Base-by-base conservation (phyloP, 495 filamentous ascomycete genomes). In the Podospora conica region DNA sequence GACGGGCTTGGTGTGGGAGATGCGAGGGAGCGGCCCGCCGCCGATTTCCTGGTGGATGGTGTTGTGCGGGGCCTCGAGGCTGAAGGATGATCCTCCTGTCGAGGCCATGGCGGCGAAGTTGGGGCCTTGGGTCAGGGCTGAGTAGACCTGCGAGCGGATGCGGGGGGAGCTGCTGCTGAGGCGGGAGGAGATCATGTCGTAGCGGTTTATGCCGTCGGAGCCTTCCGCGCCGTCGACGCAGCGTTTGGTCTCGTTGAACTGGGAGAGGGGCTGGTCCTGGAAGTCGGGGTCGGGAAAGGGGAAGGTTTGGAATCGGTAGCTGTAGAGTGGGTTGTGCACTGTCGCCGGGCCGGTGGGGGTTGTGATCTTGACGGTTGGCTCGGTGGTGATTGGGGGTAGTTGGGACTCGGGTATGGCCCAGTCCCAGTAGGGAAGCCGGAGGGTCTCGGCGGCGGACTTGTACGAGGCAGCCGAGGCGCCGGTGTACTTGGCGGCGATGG, bases 21-120 rank as follows among this genome's bases (percentile, higher is more conserved):
- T 54, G n/a, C n/a, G n/a, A n/a, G n/a, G n/a, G n/a, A n/a, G n/a
- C 4, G 18, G 21, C 1, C 33, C 29, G 10, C 63, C 63, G 60
- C 71, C 70, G 5, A 74, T 72, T 21, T 61, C 66, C 53, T 74
- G 66, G 53, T 78, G 72, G 0, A 77, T 58, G n/a, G 55, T 59
- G 22, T 76, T 73, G 58, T 79, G 73, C 11, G 75, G 66, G 25
- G 60, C 60, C 25, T 78, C 77, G 27, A 79, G 68, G 33, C 70
- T 56, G 20, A 23, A 27, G 12, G 48, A 29, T 8, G 4, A 2
- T 3, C 29, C 28, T 3, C 10, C 8, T 1, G 55, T 59, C 15
- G 63, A 65, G 0, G 63, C 55, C 63, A 65, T 65, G 29, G 15
- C 27, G 21, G 22, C 54, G 11, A 65, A 65, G 21, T 27, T 57